Evolutionary conservation across 1,284 basidiomycete genomes (phyloP), one percentile per base, ranked within the genome.

Genomic region (Phellopilus nigrolimitatus): DNA sequence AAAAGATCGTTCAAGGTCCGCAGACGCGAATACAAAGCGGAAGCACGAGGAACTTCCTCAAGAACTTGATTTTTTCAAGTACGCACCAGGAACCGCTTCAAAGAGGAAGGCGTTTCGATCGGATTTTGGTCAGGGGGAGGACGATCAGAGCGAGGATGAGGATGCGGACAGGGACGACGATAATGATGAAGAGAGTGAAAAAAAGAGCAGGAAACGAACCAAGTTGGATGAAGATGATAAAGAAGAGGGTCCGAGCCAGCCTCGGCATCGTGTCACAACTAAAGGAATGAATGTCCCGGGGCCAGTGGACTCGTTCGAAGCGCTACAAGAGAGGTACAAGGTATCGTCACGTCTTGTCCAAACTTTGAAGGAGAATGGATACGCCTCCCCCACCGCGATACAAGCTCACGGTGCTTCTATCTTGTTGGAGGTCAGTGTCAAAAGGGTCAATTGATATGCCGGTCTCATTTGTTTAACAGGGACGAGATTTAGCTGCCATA

Each of bases 11-110:
- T n/a, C n/a, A n/a, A n/a, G n/a, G n/a, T 9, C 30, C 28, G 12
- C 13, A 15, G 31, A n/a, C 10, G 17, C 22, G 13, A 22, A 27
- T 22, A 19, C 5, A 15, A 45, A 33, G 30, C 17, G 28, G 22
- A 36, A 21, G n/a, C 24, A 40, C 31, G 74, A 68, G 22, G 76
- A 76, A 58, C 76, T 95, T 15, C 93, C 93, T 0, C 61, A 74
- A 1, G 88, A 88, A 57, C 74, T 95, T 3, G 89, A 97, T 66
- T 94, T 94, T 67, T 95, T 95, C 71, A 91, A 88, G 58, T 91
- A 91, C 59, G 82, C 84, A 0, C 72, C 80, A 57, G 75, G 72
- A 38, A 73, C 69, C n/a, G 61, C 66, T 21, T 66, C 61, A 34
- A 85, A 87, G 56, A 61, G 67, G 33, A 68, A 49, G 24, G 34